phyloP scores from a whole-genome alignment of 2,329 filamentous ascomycete genomes.

The Pseudogymnoascus sp. region DNA sequence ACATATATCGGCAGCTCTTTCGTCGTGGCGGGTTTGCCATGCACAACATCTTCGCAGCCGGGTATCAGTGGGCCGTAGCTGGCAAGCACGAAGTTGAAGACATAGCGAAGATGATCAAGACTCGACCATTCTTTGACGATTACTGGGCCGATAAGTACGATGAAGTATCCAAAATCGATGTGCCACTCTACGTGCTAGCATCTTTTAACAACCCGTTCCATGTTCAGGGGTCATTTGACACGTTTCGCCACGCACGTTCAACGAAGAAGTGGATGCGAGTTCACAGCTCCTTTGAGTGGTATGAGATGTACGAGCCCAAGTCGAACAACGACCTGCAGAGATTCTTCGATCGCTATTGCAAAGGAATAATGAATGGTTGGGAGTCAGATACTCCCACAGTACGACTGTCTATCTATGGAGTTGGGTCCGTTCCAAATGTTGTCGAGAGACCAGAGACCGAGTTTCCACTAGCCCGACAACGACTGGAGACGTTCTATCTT shows the following conservation, averaged over 20 bases:
- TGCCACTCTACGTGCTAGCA: conserved; percentile 17
- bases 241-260: conserved; percentile 9
- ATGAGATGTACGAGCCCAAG: conserved; percentile 36
- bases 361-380: conserved; percentile 40
- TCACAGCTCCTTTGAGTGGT: conserved; percentile 39
- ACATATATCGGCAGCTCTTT: conserved; percentile 19
- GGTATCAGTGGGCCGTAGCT: not conserved
- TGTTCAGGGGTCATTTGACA: conserved; percentile 14
- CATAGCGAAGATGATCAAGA: conserved; percentile 14
- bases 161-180: conserved; percentile 15
- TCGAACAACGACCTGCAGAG: conserved; percentile 34
- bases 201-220: conserved; percentile 16
- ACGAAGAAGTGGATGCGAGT: conserved; percentile 18
- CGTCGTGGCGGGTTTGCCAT: conserved; percentile 16
- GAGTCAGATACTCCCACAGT: conserved; percentile 40
- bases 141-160: conserved; percentile 20
- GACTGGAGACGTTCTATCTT: no score
- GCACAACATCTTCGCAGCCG: conserved; percentile 12
- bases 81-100: conserved; percentile 14
- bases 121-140: conserved; percentile 11
- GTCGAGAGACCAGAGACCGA: not conserved
- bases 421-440: not conserved
- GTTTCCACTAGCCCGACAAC: no score
- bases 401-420: conserved; percentile 34
- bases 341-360: conserved; percentile 44